A percentile compares a stretch with the other conserved stretches of the same genome.
Conservation (phyloP, 352 stramenopile genomes). For the Pythium periplocum region DNA sequence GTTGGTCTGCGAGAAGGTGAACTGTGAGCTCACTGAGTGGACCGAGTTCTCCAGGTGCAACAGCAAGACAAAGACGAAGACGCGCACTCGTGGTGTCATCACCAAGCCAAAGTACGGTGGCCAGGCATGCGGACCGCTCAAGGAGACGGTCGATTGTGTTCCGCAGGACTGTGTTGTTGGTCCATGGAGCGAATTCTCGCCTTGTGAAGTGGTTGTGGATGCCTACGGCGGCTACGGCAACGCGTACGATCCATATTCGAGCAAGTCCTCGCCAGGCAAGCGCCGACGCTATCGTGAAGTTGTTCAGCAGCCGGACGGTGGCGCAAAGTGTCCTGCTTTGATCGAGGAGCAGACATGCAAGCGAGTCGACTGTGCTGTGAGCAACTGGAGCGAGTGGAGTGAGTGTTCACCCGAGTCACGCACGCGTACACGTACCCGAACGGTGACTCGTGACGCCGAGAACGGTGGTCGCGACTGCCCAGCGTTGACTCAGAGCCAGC, state of each 20-base stretch:
- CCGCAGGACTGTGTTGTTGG: slow-evolving; percentile 40
- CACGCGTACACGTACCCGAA: slow-evolving; percentile 24
- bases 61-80: slow-evolving; percentile 28
- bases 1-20: slow-evolving; percentile 30
- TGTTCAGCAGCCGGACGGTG: slow-evolving; percentile 33
- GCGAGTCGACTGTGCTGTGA: slow-evolving; percentile 40
- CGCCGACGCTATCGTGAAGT: slow-evolving; percentile 28
- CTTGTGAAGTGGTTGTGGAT: slow-evolving; percentile 26
- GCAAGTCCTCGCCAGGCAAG: background rate
- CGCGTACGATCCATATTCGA: background rate
- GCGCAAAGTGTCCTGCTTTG: slow-evolving; percentile 27
- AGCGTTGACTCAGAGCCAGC: slow-evolving; percentile 1
- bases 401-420: slow-evolving; percentile 22
- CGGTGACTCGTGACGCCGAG: slow-evolving; percentile 16
- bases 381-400: slow-evolving; percentile 29
- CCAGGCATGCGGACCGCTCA: slow-evolving; percentile 24
- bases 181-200: slow-evolving; percentile 45
- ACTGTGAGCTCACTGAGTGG: slow-evolving; percentile 44
- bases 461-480: slow-evolving; percentile 35
- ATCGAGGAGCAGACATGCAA: slow-evolving; percentile 36
- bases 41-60: slow-evolving; percentile 33
- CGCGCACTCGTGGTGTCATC: slow-evolving; percentile 29
- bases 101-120: slow-evolving; percentile 28
- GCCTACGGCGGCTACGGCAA: background rate
- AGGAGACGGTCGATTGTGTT: slow-evolving; percentile 28